Evolutionary conservation across 192 early-diverging fungal species (phyloP).

Genomic region (Rhizophagus clarus): DNA sequence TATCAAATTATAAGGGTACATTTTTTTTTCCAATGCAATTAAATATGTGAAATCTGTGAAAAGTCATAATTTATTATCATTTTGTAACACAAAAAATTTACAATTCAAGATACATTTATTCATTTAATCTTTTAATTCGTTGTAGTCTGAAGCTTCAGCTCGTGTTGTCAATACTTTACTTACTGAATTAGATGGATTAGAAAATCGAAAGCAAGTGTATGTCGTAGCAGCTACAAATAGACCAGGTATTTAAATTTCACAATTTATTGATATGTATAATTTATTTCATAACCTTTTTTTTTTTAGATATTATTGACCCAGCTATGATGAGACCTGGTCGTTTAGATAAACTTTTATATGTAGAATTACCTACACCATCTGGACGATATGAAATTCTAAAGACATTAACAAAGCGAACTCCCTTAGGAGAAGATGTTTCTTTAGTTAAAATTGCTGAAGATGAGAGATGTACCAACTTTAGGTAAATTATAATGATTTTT

Average conservation of each 20-base stretch:
- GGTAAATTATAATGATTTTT: slow-evolving; percentile 26
- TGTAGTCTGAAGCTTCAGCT: slow-evolving; percentile 83
- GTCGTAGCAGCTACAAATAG: slow-evolving; percentile 98
- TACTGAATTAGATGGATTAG: slow-evolving; percentile 96
- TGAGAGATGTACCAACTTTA: slow-evolving; percentile 67
- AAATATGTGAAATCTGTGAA: background rate
- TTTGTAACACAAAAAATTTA: background rate
- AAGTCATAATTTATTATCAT: background rate
- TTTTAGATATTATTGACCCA: slow-evolving; percentile 88
- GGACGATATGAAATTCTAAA: slow-evolving; percentile 87
- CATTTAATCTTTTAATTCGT: background rate
- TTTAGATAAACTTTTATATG: slow-evolving; percentile 96
- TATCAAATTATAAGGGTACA: background rate
- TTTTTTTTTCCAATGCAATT: no score
- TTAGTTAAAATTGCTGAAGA: slow-evolving; percentile 63
- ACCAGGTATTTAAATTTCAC: slow-evolving; percentile 51
- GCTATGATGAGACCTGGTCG: slow-evolving; percentile 98
- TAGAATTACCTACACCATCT: slow-evolving; percentile 80
- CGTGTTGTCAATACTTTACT: slow-evolving; percentile 97
- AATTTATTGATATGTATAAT: background rate
- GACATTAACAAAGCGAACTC: slow-evolving; percentile 79
- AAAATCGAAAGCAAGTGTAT: slow-evolving; percentile 85
- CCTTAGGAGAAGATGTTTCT: slow-evolving; percentile 62
- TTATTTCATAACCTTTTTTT: background rate
- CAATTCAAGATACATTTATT: background rate